Conservation (phyloP, 2,329 filamentous ascomycete species). For the Sclerotinia nivalis region DNA sequence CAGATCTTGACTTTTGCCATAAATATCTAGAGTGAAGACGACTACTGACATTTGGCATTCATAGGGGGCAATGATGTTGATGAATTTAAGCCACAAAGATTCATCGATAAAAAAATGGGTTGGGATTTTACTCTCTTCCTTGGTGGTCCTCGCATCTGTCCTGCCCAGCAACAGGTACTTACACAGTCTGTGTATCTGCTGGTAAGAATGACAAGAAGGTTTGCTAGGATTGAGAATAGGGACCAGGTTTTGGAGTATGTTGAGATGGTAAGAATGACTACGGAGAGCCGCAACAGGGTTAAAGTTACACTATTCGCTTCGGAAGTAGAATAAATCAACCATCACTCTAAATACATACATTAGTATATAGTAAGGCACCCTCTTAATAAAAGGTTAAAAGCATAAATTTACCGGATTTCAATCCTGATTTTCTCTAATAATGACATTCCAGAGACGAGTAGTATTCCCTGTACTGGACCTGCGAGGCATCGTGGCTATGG, state of each 20-base stretch:
- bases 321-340: neutral
- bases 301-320: conserved; percentile 18
- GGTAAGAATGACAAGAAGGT: conserved; percentile 37
- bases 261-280: conserved; percentile 11
- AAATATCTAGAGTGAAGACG: neutral
- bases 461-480: no score
- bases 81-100: conserved; percentile 40
- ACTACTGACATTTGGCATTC: neutral
- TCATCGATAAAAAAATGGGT: conserved; percentile 45
- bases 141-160: conserved; percentile 40
- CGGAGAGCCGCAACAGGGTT: conserved; percentile 22
- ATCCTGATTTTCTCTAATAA: neutral
- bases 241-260: conserved; percentile 28
- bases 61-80: conserved; percentile 39
- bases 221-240: conserved; percentile 36
- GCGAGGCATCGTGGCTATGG: no score
- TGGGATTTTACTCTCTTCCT: conserved; percentile 43
- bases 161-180: conserved; percentile 42
- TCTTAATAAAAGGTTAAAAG: no score
- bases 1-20: neutral
- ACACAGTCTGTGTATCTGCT: conserved; percentile 32
- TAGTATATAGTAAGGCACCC: neutral
- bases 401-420: neutral
- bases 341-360: neutral
- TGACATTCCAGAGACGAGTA: no score